Evolutionary conservation across 2,329 filamentous ascomycete species (phyloP), one percentile per base, ranked within the genome.

Genomic region (Talaromyces sp.): DNA sequence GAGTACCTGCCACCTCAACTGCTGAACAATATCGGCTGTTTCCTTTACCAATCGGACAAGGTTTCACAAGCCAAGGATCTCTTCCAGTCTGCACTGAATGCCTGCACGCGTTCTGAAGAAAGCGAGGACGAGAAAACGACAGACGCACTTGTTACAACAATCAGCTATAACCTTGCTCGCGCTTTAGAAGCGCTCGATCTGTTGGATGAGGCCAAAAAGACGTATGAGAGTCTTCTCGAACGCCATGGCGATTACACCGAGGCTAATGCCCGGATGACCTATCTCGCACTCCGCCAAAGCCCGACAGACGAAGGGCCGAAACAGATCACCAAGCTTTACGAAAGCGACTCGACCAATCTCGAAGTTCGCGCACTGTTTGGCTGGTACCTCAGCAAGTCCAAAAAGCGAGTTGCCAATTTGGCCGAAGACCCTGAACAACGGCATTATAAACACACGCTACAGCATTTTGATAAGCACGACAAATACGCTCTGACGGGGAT

Each of bases 21-120:
- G 2, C 83, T 99, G 50, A 99, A 98, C 81, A 99, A 99, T 73
- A 96, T 98, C 72, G 95, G 91, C 5, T 97, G 93, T 75, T 98
- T 98, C 77, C 86, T 96, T 67, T 97, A 91, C 66, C 92, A 96
- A 71, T 84, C 87, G 2, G 92, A 96, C 68, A 92, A 91, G 71
- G 87, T 89, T 64, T 86, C 89, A 21, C 81, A 86, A 63, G 93
- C 95, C 24, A 88, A 90, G 65, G 88, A 93, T 56, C 84, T 96
- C 77, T 99, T 98, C 72, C 91, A 99, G 73, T 87, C 90, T n/a
- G 95, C 93, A 0, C 79, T 99, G 58, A 89, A 89, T 64, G 91
- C 93, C 17, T 97, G 93, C 70, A 87, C 96, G 67, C 89, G 89
- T 67, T 61, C 56, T 17, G 59, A 58, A 26, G 59, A 61, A 24